Base-by-base conservation (phyloP, 2,329 filamentous ascomycete species). In the Fusarium sp. region DNA sequence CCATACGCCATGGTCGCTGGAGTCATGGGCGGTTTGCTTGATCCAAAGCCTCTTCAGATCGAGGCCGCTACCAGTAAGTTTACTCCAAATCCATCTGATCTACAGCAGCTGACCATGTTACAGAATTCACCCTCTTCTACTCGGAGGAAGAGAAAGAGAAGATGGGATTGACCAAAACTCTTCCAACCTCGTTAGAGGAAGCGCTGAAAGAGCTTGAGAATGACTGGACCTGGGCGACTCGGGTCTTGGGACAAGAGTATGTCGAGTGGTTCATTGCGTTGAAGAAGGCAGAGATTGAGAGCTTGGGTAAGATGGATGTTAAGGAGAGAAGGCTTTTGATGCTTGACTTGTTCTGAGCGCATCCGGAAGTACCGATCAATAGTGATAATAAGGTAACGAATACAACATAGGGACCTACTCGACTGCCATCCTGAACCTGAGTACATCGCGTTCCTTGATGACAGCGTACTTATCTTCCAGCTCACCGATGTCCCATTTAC, bases 231-330 rank as follows among this genome's bases (percentile, higher is more conserved):
- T 64, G 61, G 61, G 59, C 44, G 0, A 30, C 12, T 6, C 10
- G 6, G 2, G 30, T 48, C 13, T 11, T 64, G 1, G 61, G 61
- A 1, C 14, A n/a, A 3, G 50, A 31, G 2, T 64, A 64, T 26
- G 12, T 64, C 19, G 61, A 64, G 6, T 64, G 61, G 61, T 64
- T 64, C 10, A 18, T 64, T 23, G n/a, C 39, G 1, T 7, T 64
- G 1, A 64, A 64, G 16, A 62, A 13, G 6, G 39, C 30, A 18
- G 59, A 64, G 31, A 50, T 64, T 23, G 18, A 50, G 7, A 49
- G 30, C 5, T 1, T 58, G 26, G 44, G 21, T 1, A 43, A 50
- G 16, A 64, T 64, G 44, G 44, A 58, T 4, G 19, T 13, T 1
- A 58, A 42, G 4, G 51, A 58, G 8, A 44, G 59, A 3, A 34